These are phyloP conservation scores for Pisolithus orientalis DNA, from an alignment of 768 basidiomycete species.

Conservation along the genomic window DNA sequence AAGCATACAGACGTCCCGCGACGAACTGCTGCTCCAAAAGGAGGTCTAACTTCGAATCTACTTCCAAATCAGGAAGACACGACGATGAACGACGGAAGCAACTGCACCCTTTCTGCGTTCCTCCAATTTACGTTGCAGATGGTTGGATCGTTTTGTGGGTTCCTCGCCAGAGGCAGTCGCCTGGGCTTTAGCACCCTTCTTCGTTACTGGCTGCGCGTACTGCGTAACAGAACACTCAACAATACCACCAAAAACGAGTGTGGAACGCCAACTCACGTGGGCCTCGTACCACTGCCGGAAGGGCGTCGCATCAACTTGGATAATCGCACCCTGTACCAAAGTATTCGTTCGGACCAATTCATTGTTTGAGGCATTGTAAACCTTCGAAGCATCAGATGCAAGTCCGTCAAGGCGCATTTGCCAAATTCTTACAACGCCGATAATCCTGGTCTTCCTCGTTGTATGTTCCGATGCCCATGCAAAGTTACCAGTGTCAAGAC, in stretches of 20 bases:
- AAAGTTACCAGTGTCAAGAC: constrained; percentile 96
- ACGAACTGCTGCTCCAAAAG: constrained; percentile 86
- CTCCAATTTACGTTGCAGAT: constrained; percentile 80
- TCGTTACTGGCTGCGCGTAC: constrained; percentile 95
- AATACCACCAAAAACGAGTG: neutral
- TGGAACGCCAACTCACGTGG: constrained; percentile 58
- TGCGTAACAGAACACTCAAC: constrained; percentile 25
- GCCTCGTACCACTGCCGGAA: constrained; percentile 99
- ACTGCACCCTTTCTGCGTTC: constrained; percentile 83
- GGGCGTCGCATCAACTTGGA: constrained; percentile 96
- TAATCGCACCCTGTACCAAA: constrained; percentile 92
- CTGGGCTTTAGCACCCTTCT: constrained; percentile 67
- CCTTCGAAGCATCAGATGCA: constrained; percentile 36
- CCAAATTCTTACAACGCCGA: constrained; percentile 74
- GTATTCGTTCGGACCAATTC: constrained; percentile 99
- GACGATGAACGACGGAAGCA: constrained; percentile 1
- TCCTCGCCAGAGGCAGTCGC: constrained; percentile 43
- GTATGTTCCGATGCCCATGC: constrained; percentile 96
- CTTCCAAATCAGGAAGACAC: constrained; percentile 10
- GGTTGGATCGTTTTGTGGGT: constrained; percentile 80
- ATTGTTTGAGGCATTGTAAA: constrained; percentile 99
- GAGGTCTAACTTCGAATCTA: constrained; percentile 87
- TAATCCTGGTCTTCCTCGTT: constrained; percentile 93
- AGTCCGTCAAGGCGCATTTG: neutral
- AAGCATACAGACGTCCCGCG: constrained; percentile 93